Base-by-base conservation (phyloP, 257 asterid species). In the Knoxia roxburghii region DNA sequence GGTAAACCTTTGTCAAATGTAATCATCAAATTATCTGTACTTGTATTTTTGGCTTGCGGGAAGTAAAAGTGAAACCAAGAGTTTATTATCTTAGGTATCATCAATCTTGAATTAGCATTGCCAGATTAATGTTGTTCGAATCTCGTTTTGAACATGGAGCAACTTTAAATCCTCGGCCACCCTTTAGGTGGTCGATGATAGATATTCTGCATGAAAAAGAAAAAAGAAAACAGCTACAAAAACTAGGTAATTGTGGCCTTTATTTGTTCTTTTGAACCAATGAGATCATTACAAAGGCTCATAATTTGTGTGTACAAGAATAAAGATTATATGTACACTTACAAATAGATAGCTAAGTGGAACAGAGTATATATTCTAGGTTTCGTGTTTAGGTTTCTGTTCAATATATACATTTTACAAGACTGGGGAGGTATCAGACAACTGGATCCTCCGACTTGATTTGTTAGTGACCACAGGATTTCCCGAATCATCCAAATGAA, bases 401-500 rank as follows among this genome's bases (percentile, higher is more conserved):
- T 56, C 17, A 20, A 48, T 45, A 17, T 64, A 21, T 53, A 13
- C n/a, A n/a, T 6, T 68, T 57, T 71, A 71, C 67, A 64, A 56
- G 35, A 75, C 27, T 61, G 77, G 65, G 39, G 67, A 32, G 55
- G 75, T 71, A 65, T 77, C 78, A 26, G 85, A 77, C 55, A 86
- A 77, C 26, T 80, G 83, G 76, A 86, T 68, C 50, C 67, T 82
- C 75, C 62, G 75, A 71, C 70, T 79, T 43, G 95, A 80, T 71
- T 73, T 77, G 73, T 87, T 85, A 58, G 53, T 67, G 40, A 88
- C 95, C 1, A 83, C 75, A 37, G 96, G 96, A 68, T 80, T 88
- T 18, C 97, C 99, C 21, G 90, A 72, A 63, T 80, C 87, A 66
- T 90, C 97, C 71, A 94, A 80, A 63, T 90, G 74, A 46, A 94